Evolutionary conservation across 2,329 filamentous ascomycete species (phyloP), one percentile per base, ranked within the genome.

Genomic region (Nigrospora sphaerica): DNA sequence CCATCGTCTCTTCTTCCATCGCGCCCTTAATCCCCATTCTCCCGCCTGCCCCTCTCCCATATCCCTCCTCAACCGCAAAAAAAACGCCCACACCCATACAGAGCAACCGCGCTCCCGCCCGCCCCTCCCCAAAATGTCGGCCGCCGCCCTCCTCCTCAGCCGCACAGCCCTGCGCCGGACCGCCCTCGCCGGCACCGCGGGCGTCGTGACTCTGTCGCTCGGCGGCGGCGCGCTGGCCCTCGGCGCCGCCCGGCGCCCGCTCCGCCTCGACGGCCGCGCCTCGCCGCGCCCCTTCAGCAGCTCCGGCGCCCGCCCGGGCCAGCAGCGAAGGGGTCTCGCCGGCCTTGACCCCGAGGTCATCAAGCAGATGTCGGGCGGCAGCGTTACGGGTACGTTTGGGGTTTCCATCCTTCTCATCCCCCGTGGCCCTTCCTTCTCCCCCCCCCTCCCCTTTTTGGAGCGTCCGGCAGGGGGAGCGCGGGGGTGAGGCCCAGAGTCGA

Each of bases 191-290:
- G 42, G 42, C 33, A 42, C 40, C 10, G 62, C 64, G 13, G 55
- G 62, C 32, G 61, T 62, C 39, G 53, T 68, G 13, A 64, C 66
- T 5, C 51, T 68, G 14, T 57, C 61, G n/a, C 46, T 68, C 13
- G 42, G 42, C 44, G 56, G 62, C 43, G 57, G 60, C 4, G 57
- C 60, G 44, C 51, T 62, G 17, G 50, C 57, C 13, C 45, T 57
- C 17, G 47, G 36, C 31, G 32, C 35, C 23, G 32, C 23, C 14
- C 51, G 55, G 47, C 49, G 48, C 36, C 50, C 46, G 44, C 45
- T 59, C 41, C 55, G 59, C 12, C 44, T 60, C 40, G 56, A 59
- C 34, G 48, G 54, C 23, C 48, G 46, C 33, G 49, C 53, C 1
- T 49, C 47, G 13, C 53, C 55, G 7, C 51, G 51, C 14, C 45